Conservation (phyloP, 768 basidiomycete species). For the Coprinopsis marcescibilis region DNA sequence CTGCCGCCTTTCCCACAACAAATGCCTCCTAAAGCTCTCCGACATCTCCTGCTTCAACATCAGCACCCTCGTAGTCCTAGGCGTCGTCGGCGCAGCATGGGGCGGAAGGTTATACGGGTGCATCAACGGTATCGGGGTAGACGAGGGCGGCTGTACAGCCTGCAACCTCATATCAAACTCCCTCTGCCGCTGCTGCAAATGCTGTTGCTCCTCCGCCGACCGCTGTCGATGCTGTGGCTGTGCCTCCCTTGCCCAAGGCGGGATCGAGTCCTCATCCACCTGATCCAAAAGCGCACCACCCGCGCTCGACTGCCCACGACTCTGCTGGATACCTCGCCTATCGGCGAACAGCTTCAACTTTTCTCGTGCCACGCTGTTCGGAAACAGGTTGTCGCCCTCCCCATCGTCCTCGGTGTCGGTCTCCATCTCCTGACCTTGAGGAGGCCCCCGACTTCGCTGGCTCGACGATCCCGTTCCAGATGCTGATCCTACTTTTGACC, state of each 20-base stretch:
- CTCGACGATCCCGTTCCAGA: conserved; percentile 23
- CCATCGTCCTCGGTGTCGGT: conserved; percentile 41
- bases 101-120: conserved; percentile 73
- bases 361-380: conserved; percentile 66
- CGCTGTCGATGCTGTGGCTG: neutral
- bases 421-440: conserved; percentile 61
- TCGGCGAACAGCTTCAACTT: conserved; percentile 53
- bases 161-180: conserved; percentile 12
- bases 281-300: neutral
- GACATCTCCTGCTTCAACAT: conserved; percentile 85
- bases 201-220: neutral
- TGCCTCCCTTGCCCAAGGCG: conserved; percentile 19
- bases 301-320: conserved; percentile 12
- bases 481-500: neutral
- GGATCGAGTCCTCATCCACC: conserved; percentile 13
- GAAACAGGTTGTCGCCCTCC: conserved; percentile 36
- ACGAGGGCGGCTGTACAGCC: conserved; percentile 14
- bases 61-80: conserved; percentile 75
- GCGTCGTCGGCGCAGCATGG: conserved; percentile 64
- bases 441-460: conserved; percentile 62
- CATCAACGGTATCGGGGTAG: conserved; percentile 54
- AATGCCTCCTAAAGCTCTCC: conserved; percentile 74
- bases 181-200: neutral
- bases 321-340: conserved; percentile 30
- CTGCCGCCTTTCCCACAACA: conserved; percentile 73